phyloP scores from a whole-genome alignment of 225 moss, liverwort and hornwort genomes.

The Antitrichia curtipendula region DNA sequence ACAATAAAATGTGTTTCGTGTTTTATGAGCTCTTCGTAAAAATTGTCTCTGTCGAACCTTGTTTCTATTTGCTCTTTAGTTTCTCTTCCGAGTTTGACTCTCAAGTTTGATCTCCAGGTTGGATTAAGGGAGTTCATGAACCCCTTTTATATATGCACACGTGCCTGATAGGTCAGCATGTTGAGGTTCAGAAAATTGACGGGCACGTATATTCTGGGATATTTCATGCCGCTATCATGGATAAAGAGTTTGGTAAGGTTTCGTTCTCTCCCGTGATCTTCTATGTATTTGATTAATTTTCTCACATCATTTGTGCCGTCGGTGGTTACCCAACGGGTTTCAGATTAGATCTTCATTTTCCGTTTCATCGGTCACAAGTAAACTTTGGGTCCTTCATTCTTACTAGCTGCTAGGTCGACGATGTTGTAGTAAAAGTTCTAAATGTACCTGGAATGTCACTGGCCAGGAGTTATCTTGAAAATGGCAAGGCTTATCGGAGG shows the following conservation, averaged over 20 bases:
- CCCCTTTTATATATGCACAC: constrained; percentile 30
- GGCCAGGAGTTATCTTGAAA: constrained; percentile 53
- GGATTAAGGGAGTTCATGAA: constrained; percentile 18
- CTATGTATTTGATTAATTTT: background rate
- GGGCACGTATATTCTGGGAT: constrained; percentile 51
- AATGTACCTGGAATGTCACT: background rate
- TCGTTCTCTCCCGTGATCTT: background rate
- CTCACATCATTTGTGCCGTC: background rate
- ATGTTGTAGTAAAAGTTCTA: background rate
- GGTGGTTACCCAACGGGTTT: background rate
- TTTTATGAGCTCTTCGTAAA: background rate
- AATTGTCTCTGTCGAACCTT: background rate
- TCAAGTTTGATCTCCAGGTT: background rate
- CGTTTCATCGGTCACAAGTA: background rate
- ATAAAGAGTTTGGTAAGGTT: constrained; percentile 58
- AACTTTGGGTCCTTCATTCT: background rate
- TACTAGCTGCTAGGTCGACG: background rate
- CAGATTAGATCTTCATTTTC: background rate
- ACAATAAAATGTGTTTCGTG: background rate
- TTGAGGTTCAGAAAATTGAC: constrained; percentile 58
- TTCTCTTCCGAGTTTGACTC: background rate
- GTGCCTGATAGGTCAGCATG: constrained; percentile 54
- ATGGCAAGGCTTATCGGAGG: constrained; percentile 61
- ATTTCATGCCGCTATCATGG: constrained; percentile 40
- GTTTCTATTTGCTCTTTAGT: background rate